Evolutionary conservation across 257 asterid species (phyloP).

Genomic region (Solanum tarijense): DNA sequence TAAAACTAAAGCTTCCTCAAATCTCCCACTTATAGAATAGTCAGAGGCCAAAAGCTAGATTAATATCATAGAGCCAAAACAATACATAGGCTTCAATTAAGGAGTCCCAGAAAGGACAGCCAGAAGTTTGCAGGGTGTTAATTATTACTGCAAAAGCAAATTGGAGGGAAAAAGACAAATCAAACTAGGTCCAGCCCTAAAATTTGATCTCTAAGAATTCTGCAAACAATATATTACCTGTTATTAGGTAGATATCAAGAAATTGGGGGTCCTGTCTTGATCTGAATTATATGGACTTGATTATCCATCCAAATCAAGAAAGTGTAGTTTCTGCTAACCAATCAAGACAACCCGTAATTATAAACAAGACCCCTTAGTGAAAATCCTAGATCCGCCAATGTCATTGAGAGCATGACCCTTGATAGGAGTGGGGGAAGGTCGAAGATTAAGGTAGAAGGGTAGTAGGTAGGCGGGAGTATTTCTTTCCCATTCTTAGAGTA

Average conservation of each 20-base stretch:
- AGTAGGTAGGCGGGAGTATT: neutral
- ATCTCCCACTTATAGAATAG: neutral
- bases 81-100: neutral
- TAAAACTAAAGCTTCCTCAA: neutral
- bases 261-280: neutral
- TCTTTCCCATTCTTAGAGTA: neutral
- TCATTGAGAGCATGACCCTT: neutral
- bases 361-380: neutral
- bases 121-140: neutral
- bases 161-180: neutral
- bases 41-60: neutral
- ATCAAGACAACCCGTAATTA: neutral
- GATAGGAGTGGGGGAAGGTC: neutral
- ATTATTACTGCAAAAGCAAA: neutral
- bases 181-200: neutral
- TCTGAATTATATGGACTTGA: neutral
- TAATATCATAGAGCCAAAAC: neutral
- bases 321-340: neutral
- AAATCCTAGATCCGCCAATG: neutral
- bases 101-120: neutral
- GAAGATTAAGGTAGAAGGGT: neutral
- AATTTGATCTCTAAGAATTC: neutral
- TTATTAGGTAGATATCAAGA: neutral
- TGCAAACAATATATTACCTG: neutral
- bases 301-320: neutral